Percentiles rank a stretch among this genome's conserved stretches.
Conservation (phyloP, 495 filamentous ascomycete species). For the Cairneyella variabilis region DNA sequence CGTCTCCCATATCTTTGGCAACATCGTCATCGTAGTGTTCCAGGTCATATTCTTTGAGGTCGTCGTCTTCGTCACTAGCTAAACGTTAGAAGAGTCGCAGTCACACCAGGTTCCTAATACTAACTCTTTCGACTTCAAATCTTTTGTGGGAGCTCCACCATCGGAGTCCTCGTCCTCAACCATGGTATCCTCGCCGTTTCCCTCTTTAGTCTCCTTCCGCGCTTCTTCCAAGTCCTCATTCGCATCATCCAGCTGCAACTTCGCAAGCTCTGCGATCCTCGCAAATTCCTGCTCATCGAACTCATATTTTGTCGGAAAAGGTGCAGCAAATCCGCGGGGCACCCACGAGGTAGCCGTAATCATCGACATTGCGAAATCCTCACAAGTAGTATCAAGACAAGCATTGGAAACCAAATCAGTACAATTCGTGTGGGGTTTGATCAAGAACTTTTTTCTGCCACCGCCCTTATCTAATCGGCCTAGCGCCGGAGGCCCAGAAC, state of each 20-base stretch:
- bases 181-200: conserved; percentile 33
- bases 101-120: not conserved
- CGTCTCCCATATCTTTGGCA: conserved; percentile 55
- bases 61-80: conserved; percentile 63
- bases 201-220: conserved; percentile 33
- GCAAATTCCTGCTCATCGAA: conserved; percentile 91
- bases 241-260: conserved; percentile 89
- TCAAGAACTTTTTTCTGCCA: no score
- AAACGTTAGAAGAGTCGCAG: not conserved
- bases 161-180: conserved; percentile 26
- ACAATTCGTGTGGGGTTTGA: no score
- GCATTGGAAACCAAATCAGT: not conserved
- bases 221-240: conserved; percentile 78
- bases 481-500: no score
- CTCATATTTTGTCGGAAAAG: conserved; percentile 84
- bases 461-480: no score
- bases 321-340: conserved; percentile 86
- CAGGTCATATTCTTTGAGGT: conserved; percentile 91
- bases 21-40: conserved; percentile 91
- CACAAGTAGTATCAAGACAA: not conserved
- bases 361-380: conserved; percentile 54
- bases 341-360: conserved; percentile 95
- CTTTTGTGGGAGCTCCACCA: conserved; percentile 16
- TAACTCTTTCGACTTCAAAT: conserved; percentile 22
- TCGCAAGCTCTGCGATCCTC: conserved; percentile 84